Conservation (phyloP, 768 basidiomycete genomes). For the Serpula lacrymans region DNA sequence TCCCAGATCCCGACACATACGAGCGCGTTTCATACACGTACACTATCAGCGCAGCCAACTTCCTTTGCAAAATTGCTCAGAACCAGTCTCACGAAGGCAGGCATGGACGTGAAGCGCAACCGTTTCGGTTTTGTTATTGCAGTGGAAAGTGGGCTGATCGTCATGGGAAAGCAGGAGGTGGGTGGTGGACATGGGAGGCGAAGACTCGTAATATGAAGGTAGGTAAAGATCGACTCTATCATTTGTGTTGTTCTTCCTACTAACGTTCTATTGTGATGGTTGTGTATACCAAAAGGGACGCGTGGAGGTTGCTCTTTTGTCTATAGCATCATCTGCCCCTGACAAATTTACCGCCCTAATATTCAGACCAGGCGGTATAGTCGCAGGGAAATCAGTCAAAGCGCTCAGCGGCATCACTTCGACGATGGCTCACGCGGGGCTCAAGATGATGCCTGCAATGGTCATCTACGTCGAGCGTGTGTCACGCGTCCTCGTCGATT, state of each 20-base stretch:
- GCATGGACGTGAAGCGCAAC: not conserved
- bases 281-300: too few species aligned
- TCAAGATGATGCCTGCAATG: slow-evolving; percentile 19
- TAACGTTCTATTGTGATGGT: too few species aligned
- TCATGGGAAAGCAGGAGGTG: slow-evolving; percentile 8
- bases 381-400: slow-evolving; percentile 10
- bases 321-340: slow-evolving; percentile 11
- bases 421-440: slow-evolving; percentile 14
- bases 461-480: slow-evolving; percentile 17
- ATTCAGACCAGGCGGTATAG: slow-evolving; percentile 16
- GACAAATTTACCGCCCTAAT: slow-evolving; percentile 12
- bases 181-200: slow-evolving; percentile 15
- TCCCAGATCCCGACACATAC: slow-evolving; percentile 18
- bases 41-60: slow-evolving; percentile 19
- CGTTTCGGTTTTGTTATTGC: slow-evolving; percentile 25
- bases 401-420: slow-evolving; percentile 17
- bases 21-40: slow-evolving; percentile 23
- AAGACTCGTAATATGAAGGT: slow-evolving; percentile 24
- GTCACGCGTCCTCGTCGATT: slow-evolving; percentile 21
- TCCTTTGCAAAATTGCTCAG: slow-evolving; percentile 17
- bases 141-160: slow-evolving; percentile 21
- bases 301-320: slow-evolving; percentile 16
- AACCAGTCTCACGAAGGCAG: slow-evolving; percentile 1
- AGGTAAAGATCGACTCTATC: not conserved
- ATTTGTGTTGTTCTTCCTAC: too few species aligned